A percentile compares a stretch with the other conserved stretches of the same genome.
Conservation (phyloP, 2,329 filamentous ascomycete genomes). For the Westerdykella aurantiaca region DNA sequence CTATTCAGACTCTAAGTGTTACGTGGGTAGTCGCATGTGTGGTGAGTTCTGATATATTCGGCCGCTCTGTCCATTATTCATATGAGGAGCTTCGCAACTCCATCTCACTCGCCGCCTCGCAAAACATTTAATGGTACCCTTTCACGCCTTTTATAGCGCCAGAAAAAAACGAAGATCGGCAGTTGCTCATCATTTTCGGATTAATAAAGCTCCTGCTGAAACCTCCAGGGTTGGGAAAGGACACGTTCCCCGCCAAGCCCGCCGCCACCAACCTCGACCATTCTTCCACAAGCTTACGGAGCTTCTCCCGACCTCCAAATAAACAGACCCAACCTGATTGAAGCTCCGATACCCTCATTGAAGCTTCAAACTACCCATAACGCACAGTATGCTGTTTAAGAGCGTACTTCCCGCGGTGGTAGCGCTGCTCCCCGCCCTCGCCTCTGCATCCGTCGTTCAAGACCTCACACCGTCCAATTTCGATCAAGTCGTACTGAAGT, state of each 20-base stretch:
- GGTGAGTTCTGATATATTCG: too few species aligned
- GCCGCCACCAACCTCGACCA: slow-evolving; percentile 14
- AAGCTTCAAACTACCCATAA: slow-evolving; percentile 10
- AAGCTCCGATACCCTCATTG: slow-evolving; percentile 14
- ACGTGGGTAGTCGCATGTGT: too few species aligned
- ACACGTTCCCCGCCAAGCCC: slow-evolving; percentile 28
- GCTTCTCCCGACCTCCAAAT: slow-evolving; percentile 10
- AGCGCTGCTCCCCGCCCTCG: slow-evolving; percentile 28
- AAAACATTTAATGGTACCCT: too few species aligned
- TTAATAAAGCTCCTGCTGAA: slow-evolving; percentile 22
- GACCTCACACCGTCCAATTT: slow-evolving; percentile 90
- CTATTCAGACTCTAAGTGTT: too few species aligned
- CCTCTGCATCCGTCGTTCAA: slow-evolving; percentile 73
- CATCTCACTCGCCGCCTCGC: too few species aligned
- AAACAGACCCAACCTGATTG: slow-evolving; percentile 1
- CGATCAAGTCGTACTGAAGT: slow-evolving; percentile 80
- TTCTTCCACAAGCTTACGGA: slow-evolving; percentile 10
- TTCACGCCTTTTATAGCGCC: too few species aligned
- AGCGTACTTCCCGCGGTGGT: slow-evolving; percentile 27
- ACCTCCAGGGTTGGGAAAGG: slow-evolving; percentile 13
- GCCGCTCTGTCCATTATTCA: too few species aligned
- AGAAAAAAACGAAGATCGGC: too few species aligned
- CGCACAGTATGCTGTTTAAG: slow-evolving; percentile 28
- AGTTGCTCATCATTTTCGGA: slow-evolving; percentile 7
- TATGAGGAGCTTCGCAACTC: too few species aligned